phyloP scores from a whole-genome alignment of 805 yeast genomes.

The Ogataea dorogensis region DNA sequence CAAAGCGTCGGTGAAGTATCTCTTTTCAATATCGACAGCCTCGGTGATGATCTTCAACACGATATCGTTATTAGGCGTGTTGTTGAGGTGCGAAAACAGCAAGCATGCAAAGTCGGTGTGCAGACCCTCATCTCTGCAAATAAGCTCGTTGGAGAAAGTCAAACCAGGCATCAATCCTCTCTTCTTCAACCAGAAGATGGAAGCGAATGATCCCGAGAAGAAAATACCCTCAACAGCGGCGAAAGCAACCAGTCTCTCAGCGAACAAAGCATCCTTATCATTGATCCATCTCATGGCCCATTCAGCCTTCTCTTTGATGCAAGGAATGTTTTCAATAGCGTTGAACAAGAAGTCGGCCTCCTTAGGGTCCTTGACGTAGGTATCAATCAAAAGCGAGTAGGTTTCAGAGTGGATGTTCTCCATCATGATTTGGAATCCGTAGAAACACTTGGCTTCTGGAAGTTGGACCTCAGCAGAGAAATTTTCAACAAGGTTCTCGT shows the following conservation, averaged over 20 bases:
- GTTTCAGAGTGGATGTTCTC: conserved; percentile 98
- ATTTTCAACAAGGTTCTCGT: conserved; percentile 95
- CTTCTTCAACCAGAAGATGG: conserved; percentile 98
- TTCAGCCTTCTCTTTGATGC: conserved; percentile 95
- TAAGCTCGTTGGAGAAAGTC: conserved; percentile 95
- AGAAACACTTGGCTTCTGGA: conserved; percentile 98
- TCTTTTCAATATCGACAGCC: conserved; percentile 93
- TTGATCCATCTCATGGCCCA: conserved; percentile 99
- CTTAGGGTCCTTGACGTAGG: conserved; percentile 94
- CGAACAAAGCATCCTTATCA: conserved; percentile 84
- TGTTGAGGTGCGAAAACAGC: conserved; percentile 86
- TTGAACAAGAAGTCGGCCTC: conserved; percentile 88
- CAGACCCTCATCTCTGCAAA: conserved; percentile 97
- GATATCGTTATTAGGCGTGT: conserved; percentile 78
- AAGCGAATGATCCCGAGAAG: conserved; percentile 97
- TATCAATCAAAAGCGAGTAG: conserved; percentile 89
- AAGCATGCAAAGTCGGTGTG: conserved; percentile 98
- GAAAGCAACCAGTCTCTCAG: conserved; percentile 94
- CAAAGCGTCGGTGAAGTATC: conserved; percentile 90
- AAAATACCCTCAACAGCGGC: conserved; percentile 99
- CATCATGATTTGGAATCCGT: conserved; percentile 99
- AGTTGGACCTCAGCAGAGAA: conserved; percentile 96
- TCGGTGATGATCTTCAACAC: conserved; percentile 87
- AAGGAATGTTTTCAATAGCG: conserved; percentile 95
- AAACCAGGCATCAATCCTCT: conserved; percentile 99